Percentiles rank a stretch among this genome's conserved stretches.
phyloP scores from a whole-genome alignment of 2,329 filamentous ascomycete species.

The Metarhizium robertsii region DNA sequence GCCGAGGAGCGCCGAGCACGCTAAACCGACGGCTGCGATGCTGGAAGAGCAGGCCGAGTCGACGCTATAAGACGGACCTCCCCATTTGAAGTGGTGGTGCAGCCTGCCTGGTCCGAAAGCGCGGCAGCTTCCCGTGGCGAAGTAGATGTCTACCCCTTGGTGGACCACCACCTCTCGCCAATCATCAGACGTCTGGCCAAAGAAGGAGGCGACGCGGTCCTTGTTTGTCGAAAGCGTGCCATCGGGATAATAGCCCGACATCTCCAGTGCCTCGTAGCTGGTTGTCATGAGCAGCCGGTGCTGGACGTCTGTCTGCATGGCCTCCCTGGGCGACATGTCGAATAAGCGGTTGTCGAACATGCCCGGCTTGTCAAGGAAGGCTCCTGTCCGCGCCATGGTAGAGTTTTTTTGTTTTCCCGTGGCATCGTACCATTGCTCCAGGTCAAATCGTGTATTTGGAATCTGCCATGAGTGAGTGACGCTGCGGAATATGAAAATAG shows the following conservation, averaged over 20 bases:
- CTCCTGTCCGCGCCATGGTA: not conserved
- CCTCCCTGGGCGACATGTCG: conserved; percentile 62
- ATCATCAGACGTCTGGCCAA: conserved; percentile 1
- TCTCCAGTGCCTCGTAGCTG: not conserved
- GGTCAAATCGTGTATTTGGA: not conserved
- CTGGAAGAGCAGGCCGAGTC: conserved; percentile 4
- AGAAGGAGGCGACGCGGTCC: not conserved
- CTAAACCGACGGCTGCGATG: not conserved
- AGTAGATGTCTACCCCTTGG: not conserved
- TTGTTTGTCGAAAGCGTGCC: not conserved
- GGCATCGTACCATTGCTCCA: not conserved
- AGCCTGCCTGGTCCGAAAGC: conserved; percentile 5
- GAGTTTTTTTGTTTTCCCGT: not conserved
- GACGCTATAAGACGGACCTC: not conserved
- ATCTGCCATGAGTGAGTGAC: not conserved
- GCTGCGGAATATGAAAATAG: not conserved
- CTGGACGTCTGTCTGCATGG: conserved; percentile 45
- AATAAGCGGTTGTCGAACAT: conserved; percentile 57
- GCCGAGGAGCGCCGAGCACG: not conserved
- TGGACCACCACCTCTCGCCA: not conserved
- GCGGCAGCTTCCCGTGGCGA: not conserved
- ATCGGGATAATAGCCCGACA: not conserved
- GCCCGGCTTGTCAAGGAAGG: not conserved
- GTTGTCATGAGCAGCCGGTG: not conserved
- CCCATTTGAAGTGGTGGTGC: not conserved